phyloP scores from a whole-genome alignment of 1,284 basidiomycete species.

The Amylostereum areolatum region DNA sequence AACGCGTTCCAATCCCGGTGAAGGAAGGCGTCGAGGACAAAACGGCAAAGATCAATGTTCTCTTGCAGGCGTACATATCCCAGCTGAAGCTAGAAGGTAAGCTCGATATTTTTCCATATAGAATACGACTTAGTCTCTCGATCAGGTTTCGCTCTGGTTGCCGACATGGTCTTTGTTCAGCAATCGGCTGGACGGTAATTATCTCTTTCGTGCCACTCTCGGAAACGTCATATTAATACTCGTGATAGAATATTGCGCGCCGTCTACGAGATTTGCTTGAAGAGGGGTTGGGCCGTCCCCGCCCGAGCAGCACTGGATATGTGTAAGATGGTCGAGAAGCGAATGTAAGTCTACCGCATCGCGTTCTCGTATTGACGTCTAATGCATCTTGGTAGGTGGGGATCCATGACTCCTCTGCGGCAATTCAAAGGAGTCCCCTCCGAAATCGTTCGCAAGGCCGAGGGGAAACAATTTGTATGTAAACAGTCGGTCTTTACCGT shows the following conservation, averaged over 20 bases:
- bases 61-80: slow-evolving; percentile 94
- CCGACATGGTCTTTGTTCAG: slow-evolving; percentile 97
- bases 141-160: slow-evolving; percentile 86
- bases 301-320: slow-evolving; percentile 88
- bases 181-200: slow-evolving; percentile 82
- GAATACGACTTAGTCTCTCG: no score
- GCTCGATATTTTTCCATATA: slow-evolving; percentile 6
- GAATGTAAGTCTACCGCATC: slow-evolving; percentile 53
- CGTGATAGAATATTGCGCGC: slow-evolving; percentile 81
- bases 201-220: background rate
- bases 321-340: slow-evolving; percentile 95
- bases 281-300: slow-evolving; percentile 96
- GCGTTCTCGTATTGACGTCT: slow-evolving; percentile 3
- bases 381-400: slow-evolving; percentile 62
- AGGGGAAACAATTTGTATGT: no score
- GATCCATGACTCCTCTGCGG: slow-evolving; percentile 93
- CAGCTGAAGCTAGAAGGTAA: slow-evolving; percentile 87
- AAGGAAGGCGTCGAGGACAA: slow-evolving; percentile 97
- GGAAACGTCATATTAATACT: slow-evolving; percentile 1
- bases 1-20: slow-evolving; percentile 95
- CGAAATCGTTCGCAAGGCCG: no score
- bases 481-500: no score
- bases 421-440: slow-evolving; percentile 96
- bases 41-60: slow-evolving; percentile 95
- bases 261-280: slow-evolving; percentile 97